phyloP scores from a whole-genome alignment of 352 stramenopile species.

The Lagenidium sp. region DNA sequence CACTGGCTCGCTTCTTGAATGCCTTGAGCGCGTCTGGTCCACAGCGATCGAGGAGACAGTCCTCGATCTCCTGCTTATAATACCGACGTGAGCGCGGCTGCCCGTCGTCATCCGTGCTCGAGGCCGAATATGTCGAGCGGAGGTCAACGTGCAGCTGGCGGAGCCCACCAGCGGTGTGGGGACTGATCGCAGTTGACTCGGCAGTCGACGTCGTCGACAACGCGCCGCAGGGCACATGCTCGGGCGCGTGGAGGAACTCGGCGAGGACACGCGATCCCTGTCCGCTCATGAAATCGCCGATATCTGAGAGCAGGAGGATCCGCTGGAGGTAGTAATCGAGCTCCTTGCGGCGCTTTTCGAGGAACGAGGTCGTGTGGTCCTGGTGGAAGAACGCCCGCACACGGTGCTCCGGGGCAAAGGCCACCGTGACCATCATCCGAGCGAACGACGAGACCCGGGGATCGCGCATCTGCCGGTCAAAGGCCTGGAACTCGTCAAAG shows the following conservation, averaged over 20 bases:
- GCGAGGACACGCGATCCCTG: slow-evolving; percentile 48
- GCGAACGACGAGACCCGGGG: slow-evolving; percentile 37
- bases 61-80: slow-evolving; percentile 60
- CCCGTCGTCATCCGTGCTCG: slow-evolving; percentile 13
- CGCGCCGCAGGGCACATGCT: slow-evolving; percentile 19
- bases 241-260: slow-evolving; percentile 44
- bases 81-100: slow-evolving; percentile 22
- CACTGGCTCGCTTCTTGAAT: slow-evolving; percentile 59
- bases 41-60: slow-evolving; percentile 35
- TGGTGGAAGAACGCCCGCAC: slow-evolving; percentile 73
- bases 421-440: slow-evolving; percentile 81
- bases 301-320: slow-evolving; percentile 67
- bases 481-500: slow-evolving; percentile 71
- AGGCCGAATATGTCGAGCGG: slow-evolving; percentile 19
- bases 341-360: slow-evolving; percentile 67
- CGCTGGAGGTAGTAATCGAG: slow-evolving; percentile 81
- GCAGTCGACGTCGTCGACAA: slow-evolving; percentile 11
- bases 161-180: slow-evolving; percentile 8
- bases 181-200: slow-evolving; percentile 8
- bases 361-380: slow-evolving; percentile 51
- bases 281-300: slow-evolving; percentile 41
- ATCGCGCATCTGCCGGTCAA: slow-evolving; percentile 55
- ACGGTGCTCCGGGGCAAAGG: slow-evolving; percentile 55
- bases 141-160: slow-evolving; percentile 31
- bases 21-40: slow-evolving; percentile 46